Evolutionary conservation across 768 basidiomycete genomes (phyloP), one percentile per base, ranked within the genome.

Genomic region (Leccinum boreale): DNA sequence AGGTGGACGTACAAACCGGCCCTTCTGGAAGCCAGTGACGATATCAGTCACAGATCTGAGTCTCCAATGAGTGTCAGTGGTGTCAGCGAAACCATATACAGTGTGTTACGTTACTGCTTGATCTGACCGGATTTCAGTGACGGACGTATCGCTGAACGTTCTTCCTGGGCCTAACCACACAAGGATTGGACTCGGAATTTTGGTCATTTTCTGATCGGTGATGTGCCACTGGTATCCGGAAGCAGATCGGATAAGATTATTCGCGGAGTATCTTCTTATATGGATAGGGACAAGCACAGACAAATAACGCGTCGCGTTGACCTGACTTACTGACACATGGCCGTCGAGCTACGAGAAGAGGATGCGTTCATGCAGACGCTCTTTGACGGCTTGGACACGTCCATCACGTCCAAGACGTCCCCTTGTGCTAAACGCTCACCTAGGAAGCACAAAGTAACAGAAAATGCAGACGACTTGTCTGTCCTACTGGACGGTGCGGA

Each of bases 401-500:
- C 81, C 54, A 83, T 80, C 75, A 74, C 48, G 76, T 51, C 74
- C 75, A 4, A 60, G 70, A 2, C 77, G 76, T 10, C 11, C 71
- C 75, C 36, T 76, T 28, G 28, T 9, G 5, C 45, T 14, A 53
- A 52, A 46, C 45, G 31, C 65, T 73, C 47, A 67, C 78, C 55
- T 52, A 61, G 57, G 65, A 74, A 61, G 52, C 67, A 50, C 24
- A 58, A 52, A 56, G 52, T 31, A 9, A 4, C 23, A 65, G 62
- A 29, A 24, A 29, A 52, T 23, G 56, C 4, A 5, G 39, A 44
- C 26, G 82, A 86, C 58, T 62, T 86, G 29, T 66, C 72, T 3
- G 65, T 72, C 4, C 75, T 89, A 14, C 65, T 87, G n/a, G 81
- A 85, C 28, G 89, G 86, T 0, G 84, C 83, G 1, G 88, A 87